Evolutionary conservation across 371 early-diverging fungal species (phyloP), one percentile per base, ranked within the genome.

Genomic region (Lichtheimia corymbifera): DNA sequence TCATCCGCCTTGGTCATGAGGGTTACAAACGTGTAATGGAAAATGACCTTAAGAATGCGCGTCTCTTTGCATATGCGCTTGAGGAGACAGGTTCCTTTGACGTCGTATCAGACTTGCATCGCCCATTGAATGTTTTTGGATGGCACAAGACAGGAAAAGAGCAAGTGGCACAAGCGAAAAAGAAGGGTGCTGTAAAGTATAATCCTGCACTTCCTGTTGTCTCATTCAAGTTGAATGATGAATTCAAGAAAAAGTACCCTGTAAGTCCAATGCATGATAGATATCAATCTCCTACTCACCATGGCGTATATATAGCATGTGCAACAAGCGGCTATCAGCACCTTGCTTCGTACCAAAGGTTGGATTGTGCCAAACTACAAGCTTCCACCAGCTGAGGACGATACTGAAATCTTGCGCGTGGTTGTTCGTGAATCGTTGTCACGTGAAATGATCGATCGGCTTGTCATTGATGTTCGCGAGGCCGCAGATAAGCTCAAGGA

Each of bases 1-100:
- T 92, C 58, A 64, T 92, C 22, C 83, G 91, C 42, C 80, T 85
- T 28, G 92, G 90, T 0, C 64, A 57, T n/a, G 74, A 75, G 41
- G 92, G 92, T 0, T 91, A 82, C 72, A 73, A 70, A 3, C 65
- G 75, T 55, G 73, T 91, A 22, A 82, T 86, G 68, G 64, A 75
- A 17, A 83, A 77, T 25, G 74, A 74, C 30, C 52, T 86, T 20
- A 51, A 57, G 17, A 86, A 85, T 54, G 86, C 90, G 9, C 72
- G 82, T 14, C 65, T 58, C 27, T 68, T 88, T 11, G 82, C 87
- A 0, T 59, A 66, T 7, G 76, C 76, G 1, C 62, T 88, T 27
- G 87, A 85, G 59, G 62, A 67, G 1, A 75, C 79, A 0, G 86
- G 83, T 7, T 76, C 68, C 50, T 89, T 84, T 68, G 75, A 83